These are phyloP conservation scores for Quercus parvula DNA, from an alignment of 306 rosid genomes.

Conservation along the genomic window DNA sequence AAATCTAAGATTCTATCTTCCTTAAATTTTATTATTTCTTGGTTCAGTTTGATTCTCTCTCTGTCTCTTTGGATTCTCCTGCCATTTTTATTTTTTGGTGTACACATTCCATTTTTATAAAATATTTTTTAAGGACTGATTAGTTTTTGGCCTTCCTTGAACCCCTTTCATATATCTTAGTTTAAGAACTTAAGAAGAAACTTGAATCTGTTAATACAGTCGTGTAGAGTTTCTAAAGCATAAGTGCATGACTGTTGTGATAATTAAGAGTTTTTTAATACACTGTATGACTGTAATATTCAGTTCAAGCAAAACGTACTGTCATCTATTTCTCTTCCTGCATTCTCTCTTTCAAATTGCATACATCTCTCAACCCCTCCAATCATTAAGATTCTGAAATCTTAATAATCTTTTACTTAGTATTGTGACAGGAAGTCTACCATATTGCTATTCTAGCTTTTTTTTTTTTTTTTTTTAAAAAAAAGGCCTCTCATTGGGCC, in stretches of 20 bases:
- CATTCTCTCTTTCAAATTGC: too few relatives aligned
- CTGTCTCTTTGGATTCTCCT: neutral
- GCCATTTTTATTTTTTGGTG: neutral
- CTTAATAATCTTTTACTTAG: too few relatives aligned
- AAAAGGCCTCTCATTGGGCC: neutral
- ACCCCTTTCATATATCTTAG: neutral
- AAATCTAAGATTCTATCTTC: neutral
- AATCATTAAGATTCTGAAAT: too few relatives aligned
- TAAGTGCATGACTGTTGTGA: too few relatives aligned
- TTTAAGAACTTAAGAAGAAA: neutral
- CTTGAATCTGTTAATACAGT: neutral
- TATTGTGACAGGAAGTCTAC: neutral
- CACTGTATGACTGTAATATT: too few relatives aligned
- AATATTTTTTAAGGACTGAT: neutral
- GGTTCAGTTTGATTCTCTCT: neutral
- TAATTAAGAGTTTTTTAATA: too few relatives aligned
- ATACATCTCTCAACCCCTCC: too few relatives aligned
- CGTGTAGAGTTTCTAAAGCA: too few relatives aligned
- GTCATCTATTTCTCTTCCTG: too few relatives aligned
- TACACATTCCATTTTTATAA: neutral
- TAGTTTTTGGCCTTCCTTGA: neutral
- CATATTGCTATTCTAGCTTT: neutral
- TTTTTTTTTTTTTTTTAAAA: fast-evolving
- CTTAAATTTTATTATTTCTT: neutral
- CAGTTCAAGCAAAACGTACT: too few relatives aligned